Evolutionary conservation across 371 early-diverging fungal species (phyloP).

Genomic region (Amoeboaphelidium protococcarum): DNA sequence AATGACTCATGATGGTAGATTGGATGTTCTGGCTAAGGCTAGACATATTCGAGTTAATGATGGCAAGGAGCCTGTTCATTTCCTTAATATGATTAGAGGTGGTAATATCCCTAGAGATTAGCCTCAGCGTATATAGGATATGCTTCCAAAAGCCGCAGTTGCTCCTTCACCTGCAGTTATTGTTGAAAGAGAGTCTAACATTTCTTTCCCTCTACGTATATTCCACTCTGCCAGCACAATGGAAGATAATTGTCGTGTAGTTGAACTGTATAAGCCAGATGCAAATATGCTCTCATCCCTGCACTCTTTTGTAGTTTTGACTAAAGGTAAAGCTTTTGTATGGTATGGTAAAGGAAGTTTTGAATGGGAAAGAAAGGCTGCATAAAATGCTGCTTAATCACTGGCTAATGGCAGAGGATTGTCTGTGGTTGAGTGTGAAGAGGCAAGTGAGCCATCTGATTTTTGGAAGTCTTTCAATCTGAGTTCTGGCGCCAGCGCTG

Average conservation of each 20-base stretch:
- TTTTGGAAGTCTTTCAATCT: no score
- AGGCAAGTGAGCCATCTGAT: no score
- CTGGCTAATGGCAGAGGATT: no score
- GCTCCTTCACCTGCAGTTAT: background rate
- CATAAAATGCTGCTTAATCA: background rate
- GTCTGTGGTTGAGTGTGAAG: no score
- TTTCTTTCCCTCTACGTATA: background rate
- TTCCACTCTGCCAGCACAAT: background rate
- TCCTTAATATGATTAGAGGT: background rate
- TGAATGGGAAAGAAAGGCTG: background rate
- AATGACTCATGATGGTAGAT: background rate
- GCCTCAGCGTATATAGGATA: background rate
- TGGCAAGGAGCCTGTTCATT: background rate
- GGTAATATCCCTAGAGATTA: background rate
- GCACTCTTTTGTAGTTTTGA: background rate
- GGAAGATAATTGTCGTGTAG: background rate
- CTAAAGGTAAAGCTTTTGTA: background rate
- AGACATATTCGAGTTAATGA: background rate
- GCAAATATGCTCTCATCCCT: background rate
- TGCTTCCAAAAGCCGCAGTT: background rate
- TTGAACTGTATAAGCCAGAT: background rate
- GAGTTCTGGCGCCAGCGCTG: no score
- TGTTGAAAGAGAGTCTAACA: background rate
- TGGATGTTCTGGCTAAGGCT: background rate
- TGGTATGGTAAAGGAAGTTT: background rate